Conservation (phyloP, 2,329 filamentous ascomycete genomes). For the Microcera coccophila region DNA sequence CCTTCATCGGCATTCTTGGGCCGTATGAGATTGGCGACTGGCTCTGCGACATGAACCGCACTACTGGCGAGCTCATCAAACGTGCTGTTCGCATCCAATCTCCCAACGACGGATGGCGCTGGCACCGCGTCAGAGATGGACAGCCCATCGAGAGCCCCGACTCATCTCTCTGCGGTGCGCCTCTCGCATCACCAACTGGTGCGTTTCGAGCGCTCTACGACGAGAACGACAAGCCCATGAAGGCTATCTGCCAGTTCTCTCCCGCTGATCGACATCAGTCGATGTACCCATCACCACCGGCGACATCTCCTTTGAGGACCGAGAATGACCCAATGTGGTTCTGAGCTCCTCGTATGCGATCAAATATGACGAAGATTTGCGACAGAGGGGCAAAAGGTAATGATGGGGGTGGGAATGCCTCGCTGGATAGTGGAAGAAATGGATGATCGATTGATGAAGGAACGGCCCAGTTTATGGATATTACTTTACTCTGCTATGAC, state of each 20-base stretch:
- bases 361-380: too few species aligned
- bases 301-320: neutral
- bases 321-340: too few species aligned
- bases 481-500: too few species aligned
- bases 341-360: too few species aligned
- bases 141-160: conserved; percentile 2
- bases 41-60: conserved; percentile 17
- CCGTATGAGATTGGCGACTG: conserved; percentile 22
- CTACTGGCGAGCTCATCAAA: conserved; percentile 11
- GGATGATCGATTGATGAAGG: too few species aligned
- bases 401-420: too few species aligned
- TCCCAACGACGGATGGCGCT: conserved; percentile 5
- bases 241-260: neutral
- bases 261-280: neutral
- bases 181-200: conserved; percentile 6
- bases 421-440: too few species aligned
- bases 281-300: neutral
- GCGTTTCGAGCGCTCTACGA: conserved; percentile 11
- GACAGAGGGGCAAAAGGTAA: too few species aligned
- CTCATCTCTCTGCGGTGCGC: conserved; percentile 9
- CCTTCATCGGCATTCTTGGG: conserved; percentile 9
- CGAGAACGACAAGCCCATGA: neutral
- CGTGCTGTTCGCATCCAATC: conserved; percentile 7
- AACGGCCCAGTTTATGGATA: too few species aligned
- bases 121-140: conserved; percentile 12